Conservation (phyloP, 2,329 filamentous ascomycete species). For the Pseudopyrenochaeta lycopersici region DNA sequence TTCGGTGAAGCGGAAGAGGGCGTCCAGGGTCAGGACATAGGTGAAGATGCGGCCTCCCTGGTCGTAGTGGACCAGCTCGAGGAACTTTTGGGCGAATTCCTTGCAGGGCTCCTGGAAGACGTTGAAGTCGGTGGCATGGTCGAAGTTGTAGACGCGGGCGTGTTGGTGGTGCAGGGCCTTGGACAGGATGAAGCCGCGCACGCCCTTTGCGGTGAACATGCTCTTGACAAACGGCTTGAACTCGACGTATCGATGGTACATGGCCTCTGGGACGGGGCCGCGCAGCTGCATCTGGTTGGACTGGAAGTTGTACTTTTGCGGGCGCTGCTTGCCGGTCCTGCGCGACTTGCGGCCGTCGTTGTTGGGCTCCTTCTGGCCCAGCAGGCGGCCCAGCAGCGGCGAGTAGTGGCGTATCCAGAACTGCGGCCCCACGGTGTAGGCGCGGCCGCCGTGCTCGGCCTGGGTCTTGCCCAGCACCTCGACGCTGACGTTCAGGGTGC, state of each 20-base stretch:
- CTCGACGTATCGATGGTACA: slow-evolving; percentile 94
- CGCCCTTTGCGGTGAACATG: slow-evolving; percentile 82
- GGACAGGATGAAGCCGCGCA: slow-evolving; percentile 82
- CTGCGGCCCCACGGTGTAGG: slow-evolving; percentile 82
- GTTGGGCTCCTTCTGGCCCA: slow-evolving; percentile 68
- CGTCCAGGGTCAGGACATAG: slow-evolving; percentile 89
- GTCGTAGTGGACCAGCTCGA: slow-evolving; percentile 87
- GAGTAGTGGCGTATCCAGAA: slow-evolving; percentile 86
- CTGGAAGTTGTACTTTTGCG: slow-evolving; percentile 88
- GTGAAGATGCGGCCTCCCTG: slow-evolving; percentile 88
- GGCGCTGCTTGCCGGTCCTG: slow-evolving; percentile 56
- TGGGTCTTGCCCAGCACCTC: slow-evolving; percentile 80
- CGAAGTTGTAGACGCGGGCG: slow-evolving; percentile 86
- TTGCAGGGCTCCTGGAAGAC: slow-evolving; percentile 70
- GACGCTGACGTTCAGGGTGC: slow-evolving; percentile 75
- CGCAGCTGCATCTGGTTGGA: slow-evolving; percentile 88
- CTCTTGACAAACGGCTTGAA: slow-evolving; percentile 89
- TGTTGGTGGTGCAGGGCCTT: slow-evolving; percentile 92
- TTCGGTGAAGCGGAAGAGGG: slow-evolving; percentile 88
- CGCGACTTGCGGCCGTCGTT: slow-evolving; percentile 41
- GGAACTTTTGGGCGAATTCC: slow-evolving; percentile 79
- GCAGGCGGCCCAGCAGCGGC: slow-evolving; percentile 84
- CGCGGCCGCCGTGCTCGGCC: slow-evolving; percentile 67
- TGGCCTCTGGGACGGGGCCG: slow-evolving; percentile 78
- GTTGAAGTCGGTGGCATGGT: slow-evolving; percentile 77